Base-by-base conservation (phyloP, 2,329 filamentous ascomycete species). In the Diaporthe sp. region DNA sequence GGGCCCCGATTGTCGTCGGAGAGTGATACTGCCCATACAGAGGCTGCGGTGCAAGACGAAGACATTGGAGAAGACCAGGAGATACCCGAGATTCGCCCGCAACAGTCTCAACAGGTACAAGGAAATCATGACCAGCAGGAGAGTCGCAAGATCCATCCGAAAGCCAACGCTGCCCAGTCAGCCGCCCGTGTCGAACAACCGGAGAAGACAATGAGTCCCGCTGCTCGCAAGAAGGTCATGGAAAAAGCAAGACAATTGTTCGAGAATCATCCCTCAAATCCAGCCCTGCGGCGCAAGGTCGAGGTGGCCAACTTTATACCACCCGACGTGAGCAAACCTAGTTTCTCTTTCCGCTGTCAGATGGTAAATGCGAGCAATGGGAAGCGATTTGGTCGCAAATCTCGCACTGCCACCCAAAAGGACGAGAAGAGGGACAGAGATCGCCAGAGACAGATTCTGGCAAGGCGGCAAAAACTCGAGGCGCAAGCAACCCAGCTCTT, bases 251-350 rank as follows among this genome's bases (percentile, higher is more conserved):
- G 7, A 9, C n/a, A 39, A 2, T 56, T 39, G 0, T 65, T 74
- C 47, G 37, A 30, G 3, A 32, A 50, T 8, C 37, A 63, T 4
- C 50, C 61, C 17, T 50, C 39, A 22, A 39, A 74, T 17, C 19
- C 53, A 22, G 68, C 59, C 6, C 42, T 58, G 32, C 47, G 66
- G 50, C 69, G 44, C 7, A 71, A 27, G 44, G 32, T 51, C 2
- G 42, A 19, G 17, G 3, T 71, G 4, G 7, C 27, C 56, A 58
- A 74, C 17, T 63, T 50, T 15, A 22, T 74, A 13, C 68, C 72
- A 17, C n/a, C 32, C 6, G 50, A 74, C 7, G 35, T 74, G 3
- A 19, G 30, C 30, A 65, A 30, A 22, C 58, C 70, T 3, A 63
- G 25, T 8, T 68, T 53, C 27, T 15, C 8, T 1, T 27, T 32